Base-by-base conservation (phyloP, 225 moss, liverwort and hornwort species). In the Thuidium tamariscinum region DNA sequence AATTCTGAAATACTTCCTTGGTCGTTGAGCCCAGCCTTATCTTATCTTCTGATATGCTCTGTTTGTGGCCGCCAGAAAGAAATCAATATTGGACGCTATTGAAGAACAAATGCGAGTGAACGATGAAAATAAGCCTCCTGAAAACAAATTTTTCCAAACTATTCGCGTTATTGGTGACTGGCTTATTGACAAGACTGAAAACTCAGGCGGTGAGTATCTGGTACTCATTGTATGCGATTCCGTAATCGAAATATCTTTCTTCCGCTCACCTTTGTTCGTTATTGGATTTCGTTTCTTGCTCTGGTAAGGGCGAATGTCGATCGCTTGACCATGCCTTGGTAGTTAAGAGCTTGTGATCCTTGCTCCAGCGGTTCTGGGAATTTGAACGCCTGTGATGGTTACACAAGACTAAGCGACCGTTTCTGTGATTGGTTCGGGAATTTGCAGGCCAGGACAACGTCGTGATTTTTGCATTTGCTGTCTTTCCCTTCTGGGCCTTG, bases 101-200 rank as follows among this genome's bases (percentile, higher is more conserved):
- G 90, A 91, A 74, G 91, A 91, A 84, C 90, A 89, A 74, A 91
- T 93, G 65, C 90, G 63, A 68, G 61, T 60, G 78, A 87, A 78
- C 16, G 90, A 90, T 68, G 88, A 20, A 74, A 85, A 86, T 18
- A 67, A 62, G 74, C 84, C 89, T 49, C 93, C 91, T 26, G 91
- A 91, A 41, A 93, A 83, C 57, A 81, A 80, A 56, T 49, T 91
- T 59, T 37, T 84, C 23, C 87, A 44, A 44, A 87, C 20, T 22
- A 10, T 93, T 10, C 89, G 90, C 44, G 14, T 55, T 41, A 80
- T 88, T 61, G 89, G 93, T 75, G 91, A 93, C 59, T 93, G 90
- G 91, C 93, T 93, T 46, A 82, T 93, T 64, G 93, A 91, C 73
- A 91, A 86, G 74, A 90, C 93, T 52, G 93, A 93, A 84, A 90